Evolutionary conservation across 352 stramenopile species (phyloP), one percentile per base, ranked within the genome.

Genomic region (Salisapilia sapeloensis): DNA sequence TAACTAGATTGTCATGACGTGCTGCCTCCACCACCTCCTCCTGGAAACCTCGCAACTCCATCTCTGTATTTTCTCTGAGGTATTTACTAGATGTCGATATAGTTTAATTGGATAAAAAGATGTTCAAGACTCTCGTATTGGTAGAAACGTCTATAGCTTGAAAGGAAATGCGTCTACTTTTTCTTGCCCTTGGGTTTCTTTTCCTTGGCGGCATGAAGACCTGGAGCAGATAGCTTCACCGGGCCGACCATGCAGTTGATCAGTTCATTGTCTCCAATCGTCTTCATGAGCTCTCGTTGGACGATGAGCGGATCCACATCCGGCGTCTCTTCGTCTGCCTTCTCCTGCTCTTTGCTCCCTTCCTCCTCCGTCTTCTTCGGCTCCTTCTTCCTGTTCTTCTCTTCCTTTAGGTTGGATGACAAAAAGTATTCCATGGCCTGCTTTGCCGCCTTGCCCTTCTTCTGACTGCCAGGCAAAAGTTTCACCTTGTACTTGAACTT

Each of bases 401-500:
- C 72, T 13, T 77, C 54, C 22, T 75, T 72, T 5, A 85, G 44
- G 32, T 75, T 83, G 5, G 54, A 74, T 14, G 56, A 37, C 18
- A 85, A 61, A 27, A 90, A 87, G 28, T 85, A 61, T 29, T 94
- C 82, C 46, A 93, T 67, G 7, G 65, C 69, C 40, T 83, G 56
- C 53, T 93, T 91, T 12, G 60, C 71, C 1, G 79, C 77, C 48
- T 94, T 95, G 43, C 85, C 85, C 46, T 92, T 92, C 66, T 94
- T 95, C 38, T 81, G 56, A 27, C 46, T 64, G 8, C 85, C 85
- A 0, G 85, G 85, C 0, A 70, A 80, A 13, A 96, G 49, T 56
- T 96, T 96, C 23, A 95, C 75, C 49, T 89, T 86, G 60, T 94
- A 94, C 45, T 92, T 94, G 53, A 77, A 93, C 45, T 82, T 81